Evolutionary conservation across 495 filamentous ascomycete species (phyloP), one percentile per base, ranked within the genome.

Genomic region (Aspergillus baeticus): DNA sequence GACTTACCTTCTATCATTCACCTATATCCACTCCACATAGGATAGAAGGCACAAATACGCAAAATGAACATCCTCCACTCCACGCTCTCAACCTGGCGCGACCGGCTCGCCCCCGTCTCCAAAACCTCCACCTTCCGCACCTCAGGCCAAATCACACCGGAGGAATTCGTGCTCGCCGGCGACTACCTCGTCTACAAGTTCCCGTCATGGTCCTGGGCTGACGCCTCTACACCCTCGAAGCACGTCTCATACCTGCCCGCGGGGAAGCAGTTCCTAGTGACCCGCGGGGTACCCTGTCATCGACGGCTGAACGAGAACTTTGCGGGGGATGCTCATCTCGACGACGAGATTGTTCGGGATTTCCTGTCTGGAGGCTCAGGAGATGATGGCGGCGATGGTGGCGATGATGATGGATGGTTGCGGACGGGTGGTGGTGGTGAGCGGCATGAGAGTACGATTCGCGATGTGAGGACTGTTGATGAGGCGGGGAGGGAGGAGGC

Each of bases 121-220:
- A 86, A 94, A 70, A 94, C 84, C 45, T 96, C 92, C 6, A 98
- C 90, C 55, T 99, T 99, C 78, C 91, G 92, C 59, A 78, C 79
- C 57, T 96, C 91, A 2, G 94, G 94, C 61, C 87, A 98, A 73
- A 91, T 99, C 73, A 98, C 95, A 0, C 93, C 93, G 38, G 95
- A 97, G 68, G 94, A 99, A 80, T 99, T 99, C 69, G 79, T 96
- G 14, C 86, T 87, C 4, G 95, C 94, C 3, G 94, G 95, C 61
- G 94, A 99, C 76, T 99, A 97, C 72, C 88, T 99, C 36, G 92
- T 96, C 66, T 96, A 93, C 84, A 98, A 96, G 77, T 99, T 99
- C 73, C 94, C 94, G 6, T 94, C 93, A 42, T 99, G 94, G 94
- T 87, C 90, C n/a, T 99, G 94, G 94, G 83, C 85, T 54, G 90